These are phyloP conservation scores for Trematosphaeria pertusa DNA, from an alignment of 2,329 filamentous ascomycete species.

Conservation along the genomic window DNA sequence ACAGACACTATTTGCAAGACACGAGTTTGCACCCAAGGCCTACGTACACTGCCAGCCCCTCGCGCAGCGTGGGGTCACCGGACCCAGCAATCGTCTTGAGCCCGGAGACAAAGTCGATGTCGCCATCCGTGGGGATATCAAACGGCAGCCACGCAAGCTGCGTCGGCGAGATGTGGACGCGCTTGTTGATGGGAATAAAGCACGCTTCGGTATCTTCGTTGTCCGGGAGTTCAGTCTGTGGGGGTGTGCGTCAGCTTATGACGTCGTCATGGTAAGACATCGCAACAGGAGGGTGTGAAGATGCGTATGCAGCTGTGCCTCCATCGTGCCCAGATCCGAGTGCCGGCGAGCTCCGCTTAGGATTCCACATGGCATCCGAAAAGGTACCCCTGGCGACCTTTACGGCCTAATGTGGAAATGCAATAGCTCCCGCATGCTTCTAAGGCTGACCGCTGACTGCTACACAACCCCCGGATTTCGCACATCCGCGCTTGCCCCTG, in stretches of 20 bases:
- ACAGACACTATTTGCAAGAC: too few species aligned
- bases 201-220: conserved; percentile 45
- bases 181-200: conserved; percentile 44
- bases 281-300: background rate
- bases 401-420: conserved; percentile 2
- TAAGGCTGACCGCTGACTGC: background rate
- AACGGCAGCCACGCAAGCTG: conserved; percentile 48
- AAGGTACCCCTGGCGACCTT: background rate
- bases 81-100: conserved; percentile 48
- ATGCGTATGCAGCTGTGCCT: background rate
- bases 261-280: conserved; percentile 8
- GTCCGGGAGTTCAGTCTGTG: conserved; percentile 44
- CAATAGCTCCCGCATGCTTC: background rate
- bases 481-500: conserved; percentile 4
- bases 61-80: conserved; percentile 46
- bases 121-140: conserved; percentile 39
- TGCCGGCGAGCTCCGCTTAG: conserved; percentile 8
- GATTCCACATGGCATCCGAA: conserved; percentile 3
- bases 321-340: background rate
- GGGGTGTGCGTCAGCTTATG: conserved; percentile 31
- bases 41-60: conserved; percentile 45
- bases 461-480: background rate
- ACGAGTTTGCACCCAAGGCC: too few species aligned
- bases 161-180: conserved; percentile 46
- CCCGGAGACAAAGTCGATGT: conserved; percentile 43